Evolutionary conservation across 2,329 filamentous ascomycete genomes (phyloP), one percentile per base, ranked within the genome.

Genomic region (Sphaceloma murrayae): DNA sequence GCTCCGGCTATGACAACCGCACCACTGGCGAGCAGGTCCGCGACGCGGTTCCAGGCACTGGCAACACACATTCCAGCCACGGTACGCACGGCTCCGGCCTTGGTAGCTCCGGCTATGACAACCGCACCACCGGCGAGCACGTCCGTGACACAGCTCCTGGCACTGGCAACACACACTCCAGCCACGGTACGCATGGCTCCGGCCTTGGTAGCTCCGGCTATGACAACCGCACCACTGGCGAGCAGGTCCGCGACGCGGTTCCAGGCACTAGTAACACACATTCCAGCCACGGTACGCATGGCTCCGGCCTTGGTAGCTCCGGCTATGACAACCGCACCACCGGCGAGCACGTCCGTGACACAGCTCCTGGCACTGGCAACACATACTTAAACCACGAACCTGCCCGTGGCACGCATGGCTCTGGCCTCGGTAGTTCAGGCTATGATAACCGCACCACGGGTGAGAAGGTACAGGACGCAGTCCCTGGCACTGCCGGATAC

Each of bases 11-110:
- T 27, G 24, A 27, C 24, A 27, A 27, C 24, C 24, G 24, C 10
- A 42, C 31, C 32, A 45, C 34, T 16, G 42, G 38, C 27, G 31
- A 36, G 9, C 19, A 26, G 14, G 33, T 16, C 26, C 16, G 45
- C 43, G 34, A 27, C 24, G 26, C 38, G 33, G 33, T 22, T 17
- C 13, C 29, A 34, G 19, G 13, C 16, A 27, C 11, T 29, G 31
- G 21, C 29, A 26, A 17, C 42, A 34, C 10, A 8, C n/a, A 34
- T 13, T 29, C 27, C 16, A 29, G 33, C 33, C 43, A 39, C 29
- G 21, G 19, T 13, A 14, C 7, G n/a, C 30, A 43, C n/a, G 31
- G 31, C 18, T 14, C 22, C 7, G 21, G 14, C 6, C n/a, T 30
- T n/a, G 24, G 31, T 4, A 34, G 29, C 17, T 22, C 19, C 18